Evolutionary conservation across 306 rosid species (phyloP).

Genomic region (Pyrus betulifolia): DNA sequence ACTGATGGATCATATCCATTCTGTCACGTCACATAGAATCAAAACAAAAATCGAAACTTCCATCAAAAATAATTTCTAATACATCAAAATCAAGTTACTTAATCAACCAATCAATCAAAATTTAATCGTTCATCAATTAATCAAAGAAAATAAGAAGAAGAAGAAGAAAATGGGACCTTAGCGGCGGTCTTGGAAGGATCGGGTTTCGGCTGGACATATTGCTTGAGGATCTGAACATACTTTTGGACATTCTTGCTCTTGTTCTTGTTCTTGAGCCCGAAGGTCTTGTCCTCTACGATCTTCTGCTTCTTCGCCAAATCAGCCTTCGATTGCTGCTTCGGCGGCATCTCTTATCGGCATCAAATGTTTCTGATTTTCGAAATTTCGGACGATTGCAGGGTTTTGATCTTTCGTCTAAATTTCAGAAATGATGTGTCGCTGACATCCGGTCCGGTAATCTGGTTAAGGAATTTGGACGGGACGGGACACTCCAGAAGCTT

Average conservation of each 20-base stretch:
- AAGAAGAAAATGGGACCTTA: constrained; percentile 39
- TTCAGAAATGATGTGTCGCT: background rate
- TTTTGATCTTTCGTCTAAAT: background rate
- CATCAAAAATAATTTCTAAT: background rate
- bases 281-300: constrained; percentile 90
- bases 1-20: background rate
- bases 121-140: background rate
- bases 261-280: constrained; percentile 91
- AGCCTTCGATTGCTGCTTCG: constrained; percentile 59
- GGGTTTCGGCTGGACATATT: constrained; percentile 49
- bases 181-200: constrained; percentile 45
- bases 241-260: constrained; percentile 84
- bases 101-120: background rate
- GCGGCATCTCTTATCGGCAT: constrained; percentile 57
- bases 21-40: background rate
- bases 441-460: background rate
- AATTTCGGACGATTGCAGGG: background rate
- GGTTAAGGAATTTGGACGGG: background rate
- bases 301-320: constrained; percentile 95
- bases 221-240: constrained; percentile 73
- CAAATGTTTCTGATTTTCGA: background rate
- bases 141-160: background rate
- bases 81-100: background rate
- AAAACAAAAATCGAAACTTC: background rate
- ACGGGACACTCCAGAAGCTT: background rate